These are phyloP conservation scores for Trichoderma sp. DNA, from an alignment of 2,329 filamentous ascomycete species.

Conservation along the genomic window DNA sequence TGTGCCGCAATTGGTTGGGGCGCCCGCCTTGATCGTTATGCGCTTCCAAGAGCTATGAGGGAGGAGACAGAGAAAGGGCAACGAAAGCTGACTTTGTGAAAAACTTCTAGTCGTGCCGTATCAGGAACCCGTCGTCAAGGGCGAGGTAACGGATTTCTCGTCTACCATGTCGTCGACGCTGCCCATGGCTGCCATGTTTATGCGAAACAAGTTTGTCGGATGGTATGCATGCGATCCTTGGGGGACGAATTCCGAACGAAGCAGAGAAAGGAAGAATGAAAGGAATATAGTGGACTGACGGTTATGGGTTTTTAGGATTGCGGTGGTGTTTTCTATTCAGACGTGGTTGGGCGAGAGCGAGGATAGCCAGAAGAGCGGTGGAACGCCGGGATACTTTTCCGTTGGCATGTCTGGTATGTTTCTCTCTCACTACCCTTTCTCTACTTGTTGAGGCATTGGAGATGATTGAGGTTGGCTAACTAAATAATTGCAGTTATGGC, in stretches of 20 bases:
- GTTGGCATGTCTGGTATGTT: slow-evolving; percentile 75
- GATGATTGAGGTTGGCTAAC: neutral
- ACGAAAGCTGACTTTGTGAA: neutral
- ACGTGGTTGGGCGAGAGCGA: slow-evolving; percentile 75
- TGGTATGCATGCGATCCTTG: slow-evolving; percentile 48
- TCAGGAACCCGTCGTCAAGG: slow-evolving; percentile 68
- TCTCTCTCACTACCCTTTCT: neutral
- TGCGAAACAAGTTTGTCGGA: slow-evolving; percentile 76
- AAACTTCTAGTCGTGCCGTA: slow-evolving; percentile 74
- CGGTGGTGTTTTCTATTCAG: slow-evolving; percentile 72
- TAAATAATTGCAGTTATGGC: slow-evolving; percentile 52
- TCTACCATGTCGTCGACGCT: slow-evolving; percentile 73
- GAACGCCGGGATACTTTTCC: slow-evolving; percentile 68
- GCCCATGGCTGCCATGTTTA: slow-evolving; percentile 96
- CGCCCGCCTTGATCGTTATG: neutral
- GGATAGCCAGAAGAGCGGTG: slow-evolving; percentile 60
- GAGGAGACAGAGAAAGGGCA: neutral
- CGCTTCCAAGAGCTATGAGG: neutral
- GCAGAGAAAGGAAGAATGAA: neutral
- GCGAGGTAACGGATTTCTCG: slow-evolving; percentile 65
- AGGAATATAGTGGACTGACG: neutral
- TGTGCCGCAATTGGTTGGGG: neutral
- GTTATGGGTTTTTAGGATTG: slow-evolving; percentile 25
- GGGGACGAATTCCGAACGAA: neutral
- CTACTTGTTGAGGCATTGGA: neutral